These are phyloP conservation scores for Neocucurbitaria cava DNA, from an alignment of 2,329 filamentous ascomycete species.

Conservation along the genomic window DNA sequence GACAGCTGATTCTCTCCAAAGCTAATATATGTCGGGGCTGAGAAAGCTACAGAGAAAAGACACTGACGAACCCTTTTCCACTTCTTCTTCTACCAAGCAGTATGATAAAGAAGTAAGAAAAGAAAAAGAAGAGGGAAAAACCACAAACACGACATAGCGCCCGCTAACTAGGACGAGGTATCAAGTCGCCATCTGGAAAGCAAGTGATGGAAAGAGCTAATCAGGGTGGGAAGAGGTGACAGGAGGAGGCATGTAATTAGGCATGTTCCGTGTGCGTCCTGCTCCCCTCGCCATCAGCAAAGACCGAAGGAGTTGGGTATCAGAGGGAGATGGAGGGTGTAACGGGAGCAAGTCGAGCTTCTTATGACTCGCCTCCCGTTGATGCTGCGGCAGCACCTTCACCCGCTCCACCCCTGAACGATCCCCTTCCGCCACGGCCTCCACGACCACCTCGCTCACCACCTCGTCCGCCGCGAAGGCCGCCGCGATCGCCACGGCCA, in stretches of 20 bases:
- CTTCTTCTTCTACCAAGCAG: neutral
- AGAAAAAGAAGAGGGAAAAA: too few relatives aligned
- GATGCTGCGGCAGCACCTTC: slow-evolving; percentile 44
- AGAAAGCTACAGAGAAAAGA: neutral
- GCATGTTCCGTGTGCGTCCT: slow-evolving; percentile 8
- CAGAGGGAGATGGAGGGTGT: slow-evolving; percentile 32
- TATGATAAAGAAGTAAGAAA: too few relatives aligned
- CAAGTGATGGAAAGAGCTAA: slow-evolving; percentile 23
- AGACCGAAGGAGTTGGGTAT: slow-evolving; percentile 41
- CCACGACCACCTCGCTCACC: slow-evolving; percentile 51
- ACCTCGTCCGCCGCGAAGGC: slow-evolving; percentile 51
- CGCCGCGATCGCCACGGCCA: slow-evolving; percentile 51
- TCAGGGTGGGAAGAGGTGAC: slow-evolving; percentile 13
- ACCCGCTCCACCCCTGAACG: slow-evolving; percentile 40
- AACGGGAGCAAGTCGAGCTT: slow-evolving; percentile 12
- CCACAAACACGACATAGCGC: slow-evolving; percentile 35
- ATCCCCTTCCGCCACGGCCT: slow-evolving; percentile 51
- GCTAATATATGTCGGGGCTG: neutral
- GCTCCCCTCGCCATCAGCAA: slow-evolving; percentile 23
- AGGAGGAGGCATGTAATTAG: neutral
- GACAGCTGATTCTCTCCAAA: neutral
- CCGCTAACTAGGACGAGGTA: slow-evolving; percentile 34
- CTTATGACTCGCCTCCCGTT: slow-evolving; percentile 49
- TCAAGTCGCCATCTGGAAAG: neutral
- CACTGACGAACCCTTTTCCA: slow-evolving; percentile 5